Conservation (phyloP, 1,139 yeast species). For the Taphrina wiesneri region DNA sequence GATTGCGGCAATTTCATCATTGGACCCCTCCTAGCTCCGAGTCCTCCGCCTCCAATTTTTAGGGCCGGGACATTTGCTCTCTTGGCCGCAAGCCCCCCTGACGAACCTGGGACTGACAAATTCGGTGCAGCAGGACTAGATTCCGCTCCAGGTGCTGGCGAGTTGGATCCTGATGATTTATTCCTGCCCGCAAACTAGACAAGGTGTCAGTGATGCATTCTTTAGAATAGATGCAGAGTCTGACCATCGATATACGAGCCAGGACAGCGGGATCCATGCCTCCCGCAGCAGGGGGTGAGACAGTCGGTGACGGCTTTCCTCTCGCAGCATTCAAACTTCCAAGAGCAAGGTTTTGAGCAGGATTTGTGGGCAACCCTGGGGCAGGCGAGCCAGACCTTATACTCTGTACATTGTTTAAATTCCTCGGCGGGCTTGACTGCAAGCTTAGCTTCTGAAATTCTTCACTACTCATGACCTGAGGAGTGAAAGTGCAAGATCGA, state of each 20-base stretch:
- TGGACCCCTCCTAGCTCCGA: conserved; percentile 25
- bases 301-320: conserved; percentile 11
- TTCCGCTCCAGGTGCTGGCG: not conserved
- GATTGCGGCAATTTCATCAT: conserved; percentile 25
- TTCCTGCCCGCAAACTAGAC: conserved; percentile 27
- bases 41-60: conserved; percentile 18
- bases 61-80: conserved; percentile 20
- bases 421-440: not conserved
- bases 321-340: conserved; percentile 32
- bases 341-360: conserved; percentile 23
- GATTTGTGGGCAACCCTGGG: not conserved
- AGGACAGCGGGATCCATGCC: conserved; percentile 18
- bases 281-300: not conserved
- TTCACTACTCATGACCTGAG: conserved; percentile 16
- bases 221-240: not conserved
- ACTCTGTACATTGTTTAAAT: not conserved
- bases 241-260: conserved; percentile 23
- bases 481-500: not conserved
- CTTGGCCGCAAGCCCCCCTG: conserved; percentile 27
- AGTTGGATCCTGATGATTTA: not conserved
- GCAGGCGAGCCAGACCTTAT: not conserved
- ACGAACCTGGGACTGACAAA: not conserved
- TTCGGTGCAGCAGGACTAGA: not conserved
- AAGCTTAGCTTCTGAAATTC: conserved; percentile 12
- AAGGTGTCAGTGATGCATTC: not conserved